These are phyloP conservation scores for Wickerhamiella azymoides DNA, from an alignment of 805 yeast species.

Conservation along the genomic window DNA sequence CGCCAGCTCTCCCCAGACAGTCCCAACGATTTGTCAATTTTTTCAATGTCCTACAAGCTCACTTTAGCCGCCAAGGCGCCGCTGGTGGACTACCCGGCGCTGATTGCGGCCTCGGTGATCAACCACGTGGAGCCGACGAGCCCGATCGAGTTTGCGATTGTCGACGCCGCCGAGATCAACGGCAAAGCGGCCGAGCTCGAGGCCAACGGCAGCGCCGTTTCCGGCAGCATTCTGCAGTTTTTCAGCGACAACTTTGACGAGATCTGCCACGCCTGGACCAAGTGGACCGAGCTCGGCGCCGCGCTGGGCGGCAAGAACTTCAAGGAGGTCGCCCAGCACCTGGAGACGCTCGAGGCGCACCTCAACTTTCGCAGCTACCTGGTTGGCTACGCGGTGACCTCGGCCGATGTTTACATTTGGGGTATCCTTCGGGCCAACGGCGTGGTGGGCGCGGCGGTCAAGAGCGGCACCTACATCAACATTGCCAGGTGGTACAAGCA, in stretches of 20 bases:
- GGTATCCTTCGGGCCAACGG: conserved; percentile 89
- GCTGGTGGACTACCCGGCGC: conserved; percentile 59
- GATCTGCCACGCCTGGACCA: conserved; percentile 38
- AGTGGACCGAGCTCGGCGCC: conserved; percentile 51
- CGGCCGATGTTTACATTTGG: conserved; percentile 84
- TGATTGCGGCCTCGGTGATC: conserved; percentile 66
- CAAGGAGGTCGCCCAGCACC: conserved; percentile 62
- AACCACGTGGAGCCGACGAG: conserved; percentile 33
- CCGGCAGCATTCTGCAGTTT: conserved; percentile 34
- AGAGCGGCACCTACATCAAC: conserved; percentile 70
- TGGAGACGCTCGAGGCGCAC: conserved; percentile 70
- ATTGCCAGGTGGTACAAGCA: conserved; percentile 87
- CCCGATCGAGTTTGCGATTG: conserved; percentile 45
- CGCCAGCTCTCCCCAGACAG: not conserved
- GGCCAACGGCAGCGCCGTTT: conserved; percentile 29
- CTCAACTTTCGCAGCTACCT: conserved; percentile 75
- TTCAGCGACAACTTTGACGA: conserved; percentile 27
- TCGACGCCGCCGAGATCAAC: conserved; percentile 58
- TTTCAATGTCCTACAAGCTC: conserved; percentile 24
- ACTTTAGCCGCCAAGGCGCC: conserved; percentile 80
- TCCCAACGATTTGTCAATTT: not conserved
- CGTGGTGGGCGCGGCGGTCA: conserved; percentile 79
- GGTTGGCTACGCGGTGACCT: conserved; percentile 48
- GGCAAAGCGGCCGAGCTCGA: conserved; percentile 24
- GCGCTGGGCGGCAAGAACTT: conserved; percentile 73